Evolutionary conservation across 768 basidiomycete genomes (phyloP), one percentile per base, ranked within the genome.

Genomic region (Tulasnella sp.): DNA sequence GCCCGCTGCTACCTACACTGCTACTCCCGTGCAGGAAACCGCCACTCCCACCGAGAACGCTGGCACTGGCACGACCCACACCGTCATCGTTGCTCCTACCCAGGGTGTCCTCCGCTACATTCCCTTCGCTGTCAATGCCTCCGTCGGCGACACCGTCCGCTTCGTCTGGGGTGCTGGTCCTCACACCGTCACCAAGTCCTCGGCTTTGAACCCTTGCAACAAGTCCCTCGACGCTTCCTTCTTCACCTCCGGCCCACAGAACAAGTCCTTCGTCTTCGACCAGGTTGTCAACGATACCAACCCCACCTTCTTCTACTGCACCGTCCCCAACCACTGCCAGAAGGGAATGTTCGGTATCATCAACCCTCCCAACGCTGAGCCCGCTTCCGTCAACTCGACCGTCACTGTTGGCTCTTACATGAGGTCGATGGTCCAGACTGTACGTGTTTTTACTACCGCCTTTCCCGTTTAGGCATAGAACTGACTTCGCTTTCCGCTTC

Each of bases 141-240:
- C 92, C 44, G 90, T 92, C 81, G 94, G 94, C 78, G 93, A 94
- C 86, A 93, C 92, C 83, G 85, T 95, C 86, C 87, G 88, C 84
- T 95, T 91, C 88, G 88, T 91, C 86, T 96, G 94, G 94, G 89
- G 89, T 79, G 93, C 92, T 77, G 90, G 93, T 87, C 90, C 90
- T 84, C 94, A 94, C 88, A 95, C 93, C 44, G 94, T 95, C 83
- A 95, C 94, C 83, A 93, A 94, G 88, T 90, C 90, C 24, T 93
- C 93, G 0, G 84, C 87, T 72, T 88, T 94, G 80, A 84, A 86
- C 5, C 89, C 91, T 81, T 96, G 94, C 90, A 95, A 95, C 90
- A 91, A 91, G 87, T 89, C 92, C 31, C 81, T 84, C 31, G 90
- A 90, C 75, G 83, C 83, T 1, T 79, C 28, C 88, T 88, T 76